Conservation (phyloP, 2,329 filamentous ascomycete genomes). For the Tolypocladium amazonense region DNA sequence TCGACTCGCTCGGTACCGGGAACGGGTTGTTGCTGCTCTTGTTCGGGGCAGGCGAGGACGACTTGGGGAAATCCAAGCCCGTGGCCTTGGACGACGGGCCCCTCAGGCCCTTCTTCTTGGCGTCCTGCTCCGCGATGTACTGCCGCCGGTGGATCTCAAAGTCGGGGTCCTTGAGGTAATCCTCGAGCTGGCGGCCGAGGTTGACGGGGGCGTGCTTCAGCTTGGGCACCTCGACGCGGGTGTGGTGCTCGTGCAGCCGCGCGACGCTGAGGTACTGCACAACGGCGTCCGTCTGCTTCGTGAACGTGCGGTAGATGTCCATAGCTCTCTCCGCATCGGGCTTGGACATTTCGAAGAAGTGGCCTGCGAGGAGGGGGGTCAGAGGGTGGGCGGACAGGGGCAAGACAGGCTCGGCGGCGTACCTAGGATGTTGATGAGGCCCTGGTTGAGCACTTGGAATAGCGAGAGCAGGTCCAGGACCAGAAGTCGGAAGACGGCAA, state of each 20-base stretch:
- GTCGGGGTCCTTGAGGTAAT: constrained; percentile 88
- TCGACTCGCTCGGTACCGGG: constrained; percentile 27
- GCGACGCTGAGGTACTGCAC: constrained; percentile 84
- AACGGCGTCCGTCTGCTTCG: constrained; percentile 82
- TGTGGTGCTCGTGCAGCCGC: constrained; percentile 83
- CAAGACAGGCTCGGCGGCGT: constrained; percentile 19
- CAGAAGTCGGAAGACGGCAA: constrained; percentile 84
- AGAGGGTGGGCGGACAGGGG: constrained; percentile 2
- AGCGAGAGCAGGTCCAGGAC: constrained; percentile 82
- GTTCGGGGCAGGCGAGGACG: constrained; percentile 21
- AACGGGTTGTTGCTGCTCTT: constrained; percentile 29
- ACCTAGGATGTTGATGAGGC: constrained; percentile 94
- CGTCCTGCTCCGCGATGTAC: constrained; percentile 80
- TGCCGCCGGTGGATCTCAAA: constrained; percentile 90
- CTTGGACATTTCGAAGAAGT: constrained; percentile 97
- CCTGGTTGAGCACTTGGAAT: constrained; percentile 94
- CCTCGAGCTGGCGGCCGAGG: constrained; percentile 77
- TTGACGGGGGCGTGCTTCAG: constrained; percentile 95
- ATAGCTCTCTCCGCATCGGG: constrained; percentile 87
- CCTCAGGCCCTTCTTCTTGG: constrained; percentile 41
- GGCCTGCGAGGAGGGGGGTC: constrained; percentile 44
- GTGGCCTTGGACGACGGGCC: constrained; percentile 20
- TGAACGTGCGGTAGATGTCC: constrained; percentile 85
- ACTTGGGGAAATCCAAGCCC: constrained; percentile 24
- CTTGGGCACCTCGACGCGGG: constrained; percentile 87